Conservation (phyloP, 148 eudicot species). For the Mesembryanthemum crystallinum region DNA sequence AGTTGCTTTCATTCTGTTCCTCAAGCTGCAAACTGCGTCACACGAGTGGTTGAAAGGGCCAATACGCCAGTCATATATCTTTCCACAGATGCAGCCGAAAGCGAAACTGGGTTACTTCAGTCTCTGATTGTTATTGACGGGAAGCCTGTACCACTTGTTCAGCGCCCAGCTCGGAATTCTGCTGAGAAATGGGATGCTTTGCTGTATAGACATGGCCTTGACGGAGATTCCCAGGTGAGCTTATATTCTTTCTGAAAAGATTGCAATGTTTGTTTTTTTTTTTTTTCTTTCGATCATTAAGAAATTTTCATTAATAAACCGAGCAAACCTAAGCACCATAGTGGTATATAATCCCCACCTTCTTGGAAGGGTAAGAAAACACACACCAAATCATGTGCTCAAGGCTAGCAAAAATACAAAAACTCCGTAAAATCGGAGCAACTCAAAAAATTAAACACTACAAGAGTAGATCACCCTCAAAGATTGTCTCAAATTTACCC, state of each 20-base stretch:
- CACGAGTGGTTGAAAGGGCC: constrained; percentile 70
- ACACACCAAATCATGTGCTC: too few relatives aligned
- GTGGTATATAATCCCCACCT: too few relatives aligned
- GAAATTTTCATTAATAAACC: too few relatives aligned
- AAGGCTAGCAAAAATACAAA: too few relatives aligned
- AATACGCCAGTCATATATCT: constrained; percentile 82
- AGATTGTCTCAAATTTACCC: too few relatives aligned
- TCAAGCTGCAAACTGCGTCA: constrained; percentile 92
- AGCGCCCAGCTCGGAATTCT: constrained; percentile 66
- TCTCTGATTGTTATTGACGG: constrained; percentile 65
- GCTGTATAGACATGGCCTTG: constrained; percentile 71
- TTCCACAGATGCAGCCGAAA: constrained; percentile 95
- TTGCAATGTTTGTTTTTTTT: background rate
- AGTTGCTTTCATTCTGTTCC: constrained; percentile 94
- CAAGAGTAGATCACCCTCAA: too few relatives aligned
- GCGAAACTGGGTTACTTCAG: constrained; percentile 87
- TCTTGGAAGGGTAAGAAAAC: too few relatives aligned
- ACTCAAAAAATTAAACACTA: too few relatives aligned
- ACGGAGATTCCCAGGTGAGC: constrained; percentile 77
- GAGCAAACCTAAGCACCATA: too few relatives aligned
- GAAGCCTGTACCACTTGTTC: constrained; percentile 77
- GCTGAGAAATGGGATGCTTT: constrained; percentile 99
- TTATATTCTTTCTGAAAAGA: constrained; percentile 11
- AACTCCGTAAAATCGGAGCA: too few relatives aligned
- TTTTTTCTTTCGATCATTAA: too few relatives aligned